phyloP scores from a whole-genome alignment of 805 yeast genomes.

The Sungouiozyma intestinalis region DNA sequence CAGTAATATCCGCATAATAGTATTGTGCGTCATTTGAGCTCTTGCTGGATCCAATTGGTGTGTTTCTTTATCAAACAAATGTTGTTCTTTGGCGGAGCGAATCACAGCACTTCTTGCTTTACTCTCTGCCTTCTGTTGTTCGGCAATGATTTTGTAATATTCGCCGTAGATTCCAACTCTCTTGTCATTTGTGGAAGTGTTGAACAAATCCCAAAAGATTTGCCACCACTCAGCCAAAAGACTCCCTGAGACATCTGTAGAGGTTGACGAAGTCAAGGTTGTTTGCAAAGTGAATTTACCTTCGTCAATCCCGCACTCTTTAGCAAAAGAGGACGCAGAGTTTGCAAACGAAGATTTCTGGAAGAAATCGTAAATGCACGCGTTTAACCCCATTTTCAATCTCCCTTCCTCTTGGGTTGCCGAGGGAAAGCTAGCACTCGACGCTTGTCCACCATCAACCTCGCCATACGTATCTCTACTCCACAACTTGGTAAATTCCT shows the following conservation, averaged over 20 bases:
- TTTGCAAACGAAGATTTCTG: conserved; percentile 59
- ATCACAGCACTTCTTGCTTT: conserved; percentile 35
- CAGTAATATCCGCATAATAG: not conserved
- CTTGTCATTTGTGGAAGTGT: conserved; percentile 61
- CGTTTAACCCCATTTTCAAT: conserved; percentile 32
- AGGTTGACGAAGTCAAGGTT: not conserved
- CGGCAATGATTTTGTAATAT: conserved; percentile 51
- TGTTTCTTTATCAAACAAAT: conserved; percentile 24
- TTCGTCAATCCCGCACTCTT: conserved; percentile 54
- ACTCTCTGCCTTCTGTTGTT: conserved; percentile 51
- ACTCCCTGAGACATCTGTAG: conserved; percentile 71
- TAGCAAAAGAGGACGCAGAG: conserved; percentile 62
- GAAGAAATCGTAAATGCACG: conserved; percentile 78
- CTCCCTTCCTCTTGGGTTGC: not conserved
- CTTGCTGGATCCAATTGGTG: conserved; percentile 20
- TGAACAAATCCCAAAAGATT: conserved; percentile 87
- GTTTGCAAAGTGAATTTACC: not conserved
- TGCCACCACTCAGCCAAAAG: conserved; percentile 93
- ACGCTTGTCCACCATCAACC: too few species aligned
- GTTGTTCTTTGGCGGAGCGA: conserved; percentile 37
- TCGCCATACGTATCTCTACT: not conserved
- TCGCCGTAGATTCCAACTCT: conserved; percentile 56
- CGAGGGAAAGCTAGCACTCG: too few species aligned
- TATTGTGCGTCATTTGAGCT: not conserved
- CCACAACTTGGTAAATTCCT: not conserved